These are phyloP conservation scores for Zalaria sp. DNA, from an alignment of 2,329 filamentous ascomycete genomes.

Conservation along the genomic window DNA sequence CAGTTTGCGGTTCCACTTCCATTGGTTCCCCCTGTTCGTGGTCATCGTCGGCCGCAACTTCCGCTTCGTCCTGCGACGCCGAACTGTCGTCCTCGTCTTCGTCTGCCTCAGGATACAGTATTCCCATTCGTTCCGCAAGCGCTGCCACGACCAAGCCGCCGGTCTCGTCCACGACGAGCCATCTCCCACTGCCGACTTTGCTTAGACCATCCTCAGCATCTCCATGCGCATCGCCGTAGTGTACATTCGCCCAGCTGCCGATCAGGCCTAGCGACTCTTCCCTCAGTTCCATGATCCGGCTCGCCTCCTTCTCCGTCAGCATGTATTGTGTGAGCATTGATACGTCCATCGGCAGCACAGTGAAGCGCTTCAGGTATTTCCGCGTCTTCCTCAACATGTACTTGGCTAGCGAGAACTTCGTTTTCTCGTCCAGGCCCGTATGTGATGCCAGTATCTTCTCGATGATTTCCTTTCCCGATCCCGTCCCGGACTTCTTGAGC, in stretches of 20 bases:
- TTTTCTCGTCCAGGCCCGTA: slow-evolving; percentile 84
- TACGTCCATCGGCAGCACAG: slow-evolving; percentile 70
- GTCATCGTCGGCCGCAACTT: slow-evolving; percentile 10
- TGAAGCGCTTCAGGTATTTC: slow-evolving; percentile 85
- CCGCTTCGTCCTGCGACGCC: slow-evolving; percentile 14
- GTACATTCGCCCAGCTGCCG: slow-evolving; percentile 81
- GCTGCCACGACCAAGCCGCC: slow-evolving; percentile 70
- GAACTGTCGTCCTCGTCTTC: slow-evolving; percentile 3
- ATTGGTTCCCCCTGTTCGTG: neutral
- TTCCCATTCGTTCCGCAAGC: slow-evolving; percentile 77
- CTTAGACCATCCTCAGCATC: slow-evolving; percentile 10
- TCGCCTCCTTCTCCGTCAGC: slow-evolving; percentile 64
- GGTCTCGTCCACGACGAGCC: slow-evolving; percentile 77
- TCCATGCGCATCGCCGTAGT: slow-evolving; percentile 43
- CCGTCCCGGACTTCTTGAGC: slow-evolving; percentile 56
- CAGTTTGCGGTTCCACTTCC: neutral
- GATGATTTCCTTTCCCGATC: slow-evolving; percentile 77
- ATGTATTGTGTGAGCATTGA: slow-evolving; percentile 62
- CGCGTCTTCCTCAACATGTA: slow-evolving; percentile 89
- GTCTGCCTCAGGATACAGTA: slow-evolving; percentile 43
- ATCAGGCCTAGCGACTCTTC: slow-evolving; percentile 72
- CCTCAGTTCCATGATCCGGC: slow-evolving; percentile 71
- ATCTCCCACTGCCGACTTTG: slow-evolving; percentile 43
- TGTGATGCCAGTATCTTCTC: slow-evolving; percentile 87
- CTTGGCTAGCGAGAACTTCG: slow-evolving; percentile 81